Percentiles rank a stretch among this genome's conserved stretches.
Evolutionary conservation across 208 protist species (phyloP).

Genomic region (Leishmania turanica): DNA sequence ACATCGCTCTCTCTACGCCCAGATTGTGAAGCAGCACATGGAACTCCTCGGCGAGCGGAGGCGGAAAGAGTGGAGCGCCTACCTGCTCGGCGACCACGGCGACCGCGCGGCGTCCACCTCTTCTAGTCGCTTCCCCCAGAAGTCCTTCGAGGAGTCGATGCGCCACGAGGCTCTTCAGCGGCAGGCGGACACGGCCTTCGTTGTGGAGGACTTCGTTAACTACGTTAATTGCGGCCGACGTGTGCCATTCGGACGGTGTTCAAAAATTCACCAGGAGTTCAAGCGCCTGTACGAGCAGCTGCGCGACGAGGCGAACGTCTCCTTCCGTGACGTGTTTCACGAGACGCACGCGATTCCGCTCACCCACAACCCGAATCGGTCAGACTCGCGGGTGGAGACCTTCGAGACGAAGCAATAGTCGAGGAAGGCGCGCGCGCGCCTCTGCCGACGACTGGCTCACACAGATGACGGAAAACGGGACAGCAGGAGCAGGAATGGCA

Average conservation of each 20-base stretch:
- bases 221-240: constrained; percentile 89
- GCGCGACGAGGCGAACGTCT: constrained; percentile 44
- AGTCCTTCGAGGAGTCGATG: constrained; percentile 62
- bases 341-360: constrained; percentile 53
- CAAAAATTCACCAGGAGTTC: constrained; percentile 64
- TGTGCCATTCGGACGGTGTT: constrained; percentile 44
- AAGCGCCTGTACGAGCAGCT: constrained; percentile 55
- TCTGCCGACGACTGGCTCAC: neutral
- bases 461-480: neutral
- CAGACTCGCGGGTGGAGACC: constrained; percentile 57
- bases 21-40: constrained; percentile 63
- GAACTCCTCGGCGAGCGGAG: constrained; percentile 46
- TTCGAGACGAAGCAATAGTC: constrained; percentile 36
- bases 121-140: constrained; percentile 51
- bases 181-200: constrained; percentile 51
- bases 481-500: neutral
- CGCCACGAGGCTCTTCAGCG: constrained; percentile 67
- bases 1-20: constrained; percentile 71
- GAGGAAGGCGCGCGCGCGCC: neutral
- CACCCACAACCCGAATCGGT: constrained; percentile 41
- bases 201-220: constrained; percentile 92
- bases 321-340: constrained; percentile 49
- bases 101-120: constrained; percentile 1
- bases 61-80: constrained; percentile 60
- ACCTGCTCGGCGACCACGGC: constrained; percentile 33